Evolutionary conservation across 768 basidiomycete genomes (phyloP).

Genomic region (Lyophyllum shimeji): DNA sequence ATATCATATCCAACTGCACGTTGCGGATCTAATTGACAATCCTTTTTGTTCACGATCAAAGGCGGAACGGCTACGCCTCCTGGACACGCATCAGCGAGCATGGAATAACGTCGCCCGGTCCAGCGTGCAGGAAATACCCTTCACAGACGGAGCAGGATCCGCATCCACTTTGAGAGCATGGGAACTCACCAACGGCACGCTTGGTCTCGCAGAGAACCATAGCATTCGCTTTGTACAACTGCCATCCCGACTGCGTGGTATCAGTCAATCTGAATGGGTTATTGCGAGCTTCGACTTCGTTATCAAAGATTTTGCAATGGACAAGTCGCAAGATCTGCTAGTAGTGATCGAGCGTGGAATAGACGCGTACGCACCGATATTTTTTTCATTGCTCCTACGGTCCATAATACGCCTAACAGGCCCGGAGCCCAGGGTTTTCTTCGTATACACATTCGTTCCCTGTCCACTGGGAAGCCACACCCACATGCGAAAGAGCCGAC

Average conservation of each 20-base stretch:
- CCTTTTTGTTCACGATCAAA: too few species aligned
- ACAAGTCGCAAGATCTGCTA: slow-evolving; percentile 10
- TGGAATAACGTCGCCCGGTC: too few species aligned
- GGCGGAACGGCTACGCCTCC: too few species aligned
- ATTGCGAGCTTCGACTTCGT: slow-evolving; percentile 5
- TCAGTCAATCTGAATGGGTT: slow-evolving; percentile 7
- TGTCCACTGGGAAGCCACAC: slow-evolving; percentile 6
- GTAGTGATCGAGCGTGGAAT: not conserved
- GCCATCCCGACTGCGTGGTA: slow-evolving; percentile 8
- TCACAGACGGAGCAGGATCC: not conserved
- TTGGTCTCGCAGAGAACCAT: slow-evolving; percentile 8
- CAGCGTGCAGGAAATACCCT: too few species aligned
- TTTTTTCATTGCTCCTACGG: not conserved
- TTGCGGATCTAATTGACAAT: too few species aligned
- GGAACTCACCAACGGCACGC: slow-evolving; percentile 6
- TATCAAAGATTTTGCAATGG: slow-evolving; percentile 12
- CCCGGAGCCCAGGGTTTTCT: not conserved
- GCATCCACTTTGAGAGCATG: slow-evolving; percentile 1
- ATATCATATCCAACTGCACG: too few species aligned
- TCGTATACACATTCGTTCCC: slow-evolving; percentile 6
- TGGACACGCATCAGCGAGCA: too few species aligned
- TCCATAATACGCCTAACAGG: not conserved
- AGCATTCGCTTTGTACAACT: slow-evolving; percentile 11
- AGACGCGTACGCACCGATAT: not conserved
- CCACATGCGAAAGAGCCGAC: not conserved